Base-by-base conservation (phyloP, 345 rosid species). In the Euclidium syriacum region DNA sequence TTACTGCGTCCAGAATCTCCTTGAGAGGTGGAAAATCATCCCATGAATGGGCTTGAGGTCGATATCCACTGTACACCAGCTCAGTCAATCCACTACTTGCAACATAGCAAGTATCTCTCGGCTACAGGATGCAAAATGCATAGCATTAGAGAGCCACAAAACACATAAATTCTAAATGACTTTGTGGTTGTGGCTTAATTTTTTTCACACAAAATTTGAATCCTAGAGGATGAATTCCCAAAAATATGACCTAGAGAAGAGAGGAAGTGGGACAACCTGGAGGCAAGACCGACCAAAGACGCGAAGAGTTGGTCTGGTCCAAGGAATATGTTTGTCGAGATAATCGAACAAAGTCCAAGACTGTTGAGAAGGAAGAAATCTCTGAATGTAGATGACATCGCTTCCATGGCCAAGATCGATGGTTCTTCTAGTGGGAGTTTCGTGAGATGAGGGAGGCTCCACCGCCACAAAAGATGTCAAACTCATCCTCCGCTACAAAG, bases 1-100 rank as follows among this genome's bases (percentile, higher is more conserved):
- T 78, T 67, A 91, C 98, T 20, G 73, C 72, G 29, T 83, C 87
- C 62, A 86, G 52, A 43, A 91, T 80, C 71, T 83, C 87, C 71
- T 75, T 83, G 10, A 88, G 90, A 10, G 83, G 92, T 71, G 96
- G 96, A 50, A 78, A 88, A 52, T 88, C 92, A 65, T 85, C 86
- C 98, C 98, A 88, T 1, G 84, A 69, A 71, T 83, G 79, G 22
- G 91, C 81, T 26, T 58, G 74, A 0, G 98, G 96, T 66, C 66
- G 61, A 58, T 85, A 83, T 27, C 96, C 95, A 60, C 95, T 88
- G 70, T 86, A 88, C 52, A 67, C 65, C 22, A 85, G 61, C 32
- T 78, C 74, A 0, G 85, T 80, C 75, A 88, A 61, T 67, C 86
- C 94, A 1, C 71, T 73, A 62, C 71, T 77, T n/a, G 97, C 91